Percentiles rank a stretch among this genome's conserved stretches.
These are phyloP conservation scores for Nemania diffusa DNA, from an alignment of 2,329 filamentous ascomycete species.

Conservation along the genomic window DNA sequence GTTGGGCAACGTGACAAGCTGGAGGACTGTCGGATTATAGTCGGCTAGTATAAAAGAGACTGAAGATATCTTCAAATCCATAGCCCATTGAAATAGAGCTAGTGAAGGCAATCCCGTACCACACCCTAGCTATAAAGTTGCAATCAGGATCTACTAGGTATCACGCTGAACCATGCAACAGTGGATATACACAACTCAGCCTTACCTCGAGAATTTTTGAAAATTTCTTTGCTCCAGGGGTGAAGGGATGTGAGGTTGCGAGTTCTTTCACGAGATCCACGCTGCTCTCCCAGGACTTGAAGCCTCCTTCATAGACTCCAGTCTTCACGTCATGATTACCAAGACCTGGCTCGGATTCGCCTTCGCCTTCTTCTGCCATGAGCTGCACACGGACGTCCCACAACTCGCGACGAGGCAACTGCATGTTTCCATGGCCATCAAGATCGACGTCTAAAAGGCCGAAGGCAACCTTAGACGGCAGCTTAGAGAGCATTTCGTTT, in stretches of 20 bases:
- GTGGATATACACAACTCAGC: constrained; percentile 23
- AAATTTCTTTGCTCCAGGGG: constrained; percentile 49
- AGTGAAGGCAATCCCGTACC: constrained; percentile 80
- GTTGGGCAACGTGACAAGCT: constrained; percentile 83
- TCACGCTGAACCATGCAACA: constrained; percentile 24
- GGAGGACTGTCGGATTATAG: constrained; percentile 81
- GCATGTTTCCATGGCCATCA: constrained; percentile 63
- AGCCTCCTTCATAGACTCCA: constrained; percentile 86
- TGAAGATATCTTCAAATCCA: constrained; percentile 49
- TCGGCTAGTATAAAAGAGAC: constrained; percentile 76
- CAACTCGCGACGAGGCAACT: constrained; percentile 77
- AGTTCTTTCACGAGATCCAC: constrained; percentile 80
- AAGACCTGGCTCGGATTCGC: constrained; percentile 59
- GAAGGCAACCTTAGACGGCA: constrained; percentile 81
- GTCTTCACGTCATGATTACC: constrained; percentile 80
- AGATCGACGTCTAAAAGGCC: constrained; percentile 68
- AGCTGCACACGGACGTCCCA: constrained; percentile 85
- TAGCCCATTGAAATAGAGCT: constrained; percentile 73
- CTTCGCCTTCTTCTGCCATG: constrained; percentile 74
- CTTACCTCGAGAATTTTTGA: constrained; percentile 66
- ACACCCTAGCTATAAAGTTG: constrained; percentile 72
- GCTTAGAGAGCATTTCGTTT: constrained; percentile 60
- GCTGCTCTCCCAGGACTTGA: constrained; percentile 91
- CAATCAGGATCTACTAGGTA: constrained; percentile 43
- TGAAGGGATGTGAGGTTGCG: constrained; percentile 54